Evolutionary conservation across 306 rosid species (phyloP).

Genomic region (Oemleria cerasiformis): DNA sequence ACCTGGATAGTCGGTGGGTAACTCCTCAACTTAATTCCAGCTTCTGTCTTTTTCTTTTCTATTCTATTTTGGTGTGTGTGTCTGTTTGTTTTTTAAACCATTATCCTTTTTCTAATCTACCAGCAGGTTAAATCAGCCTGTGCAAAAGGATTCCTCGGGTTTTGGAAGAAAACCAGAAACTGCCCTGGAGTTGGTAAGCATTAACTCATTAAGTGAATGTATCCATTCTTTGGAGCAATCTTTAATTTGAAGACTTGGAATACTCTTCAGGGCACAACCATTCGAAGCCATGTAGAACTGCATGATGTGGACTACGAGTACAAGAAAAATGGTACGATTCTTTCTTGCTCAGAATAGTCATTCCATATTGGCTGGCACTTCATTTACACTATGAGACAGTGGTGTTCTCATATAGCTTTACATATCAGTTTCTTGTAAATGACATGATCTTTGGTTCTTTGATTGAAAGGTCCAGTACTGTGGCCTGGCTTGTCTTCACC

Average conservation of each 20-base stretch:
- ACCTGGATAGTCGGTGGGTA: slow-evolving; percentile 57
- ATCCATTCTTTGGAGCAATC: slow-evolving; percentile 1
- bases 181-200: slow-evolving; percentile 35
- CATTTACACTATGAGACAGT: neutral
- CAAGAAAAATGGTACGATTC: slow-evolving; percentile 35
- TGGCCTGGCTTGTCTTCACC: slow-evolving; percentile 44
- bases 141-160: slow-evolving; percentile 29
- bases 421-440: neutral
- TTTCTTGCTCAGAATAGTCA: neutral
- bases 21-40: slow-evolving; percentile 8
- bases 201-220: slow-evolving; percentile 8
- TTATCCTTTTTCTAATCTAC: slow-evolving; percentile 7
- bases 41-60: neutral
- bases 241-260: slow-evolving; percentile 16
- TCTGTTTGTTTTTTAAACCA: neutral
- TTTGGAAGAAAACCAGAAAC: slow-evolving; percentile 33
- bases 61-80: neutral
- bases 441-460: slow-evolving; percentile 7
- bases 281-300: slow-evolving; percentile 30
- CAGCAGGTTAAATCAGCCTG: slow-evolving; percentile 35
- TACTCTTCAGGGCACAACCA: slow-evolving; percentile 31
- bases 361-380: neutral
- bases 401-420: neutral
- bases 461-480: slow-evolving; percentile 28
- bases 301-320: slow-evolving; percentile 29